A percentile compares a stretch with the other conserved stretches of the same genome.
These are phyloP conservation scores for Zygosaccharomyces lentus DNA, from an alignment of 805 yeast genomes.

Conservation along the genomic window DNA sequence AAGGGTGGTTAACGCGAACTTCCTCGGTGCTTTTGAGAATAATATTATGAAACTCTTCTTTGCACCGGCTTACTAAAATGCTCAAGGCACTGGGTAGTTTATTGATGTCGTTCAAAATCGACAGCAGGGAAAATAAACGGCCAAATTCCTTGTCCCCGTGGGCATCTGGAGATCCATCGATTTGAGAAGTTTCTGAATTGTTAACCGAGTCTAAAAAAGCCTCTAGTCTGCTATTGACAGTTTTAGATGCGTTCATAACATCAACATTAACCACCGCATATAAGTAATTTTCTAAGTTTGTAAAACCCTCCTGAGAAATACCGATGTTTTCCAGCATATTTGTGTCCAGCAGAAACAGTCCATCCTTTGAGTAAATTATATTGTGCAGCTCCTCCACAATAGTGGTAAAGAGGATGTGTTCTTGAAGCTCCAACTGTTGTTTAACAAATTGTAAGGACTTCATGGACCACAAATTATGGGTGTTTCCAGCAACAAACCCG, in stretches of 20 bases:
- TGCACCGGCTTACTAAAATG: conserved; percentile 49
- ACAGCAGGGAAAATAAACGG: conserved; percentile 44
- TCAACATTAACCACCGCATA: conserved; percentile 56
- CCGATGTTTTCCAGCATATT: conserved; percentile 25
- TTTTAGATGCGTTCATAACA: conserved; percentile 45
- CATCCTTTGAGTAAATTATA: conserved; percentile 57
- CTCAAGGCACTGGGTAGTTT: conserved; percentile 56
- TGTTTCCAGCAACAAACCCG: conserved; percentile 45
- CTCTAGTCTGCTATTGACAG: conserved; percentile 36
- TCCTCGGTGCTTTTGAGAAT: conserved; percentile 62
- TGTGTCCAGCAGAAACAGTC: conserved; percentile 14
- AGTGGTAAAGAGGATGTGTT: conserved; percentile 59
- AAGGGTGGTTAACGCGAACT: conserved; percentile 53
- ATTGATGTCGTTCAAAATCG: conserved; percentile 56
- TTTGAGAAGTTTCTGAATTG: conserved; percentile 1
- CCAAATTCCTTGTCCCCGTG: conserved; percentile 25
- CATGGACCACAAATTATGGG: conserved; percentile 53
- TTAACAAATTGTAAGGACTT: conserved; percentile 50
- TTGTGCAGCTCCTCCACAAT: conserved; percentile 72
- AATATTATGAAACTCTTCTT: conserved; percentile 60
- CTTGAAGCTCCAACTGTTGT: conserved; percentile 51
- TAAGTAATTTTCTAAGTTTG: conserved; percentile 50
- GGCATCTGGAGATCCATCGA: conserved; percentile 1
- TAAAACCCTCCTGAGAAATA: conserved; percentile 28
- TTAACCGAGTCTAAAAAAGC: conserved; percentile 30